phyloP scores from a whole-genome alignment of 495 filamentous ascomycete species.

The Chlorociboria aeruginascens region DNA sequence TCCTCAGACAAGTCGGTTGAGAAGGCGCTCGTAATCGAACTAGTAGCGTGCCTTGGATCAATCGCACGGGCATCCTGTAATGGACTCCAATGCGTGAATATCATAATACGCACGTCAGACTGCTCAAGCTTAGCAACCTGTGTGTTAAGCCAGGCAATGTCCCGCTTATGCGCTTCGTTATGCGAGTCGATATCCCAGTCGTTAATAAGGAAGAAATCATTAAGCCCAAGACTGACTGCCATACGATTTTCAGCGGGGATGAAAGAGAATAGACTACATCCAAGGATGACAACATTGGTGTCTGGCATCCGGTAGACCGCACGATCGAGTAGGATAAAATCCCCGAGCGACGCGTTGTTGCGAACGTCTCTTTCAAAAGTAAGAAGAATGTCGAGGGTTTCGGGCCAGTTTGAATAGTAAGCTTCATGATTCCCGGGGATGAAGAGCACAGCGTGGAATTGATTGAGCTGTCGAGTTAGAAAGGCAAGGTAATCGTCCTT shows the following conservation, averaged over 20 bases:
- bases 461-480: slow-evolving; percentile 30
- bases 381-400: slow-evolving; percentile 15
- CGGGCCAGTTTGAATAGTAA: slow-evolving; percentile 32
- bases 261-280: slow-evolving; percentile 35
- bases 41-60: slow-evolving; percentile 31
- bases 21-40: slow-evolving; percentile 30
- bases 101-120: slow-evolving; percentile 27
- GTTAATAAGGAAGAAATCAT: slow-evolving; percentile 37
- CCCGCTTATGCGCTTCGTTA: slow-evolving; percentile 25
- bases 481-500: slow-evolving; percentile 24
- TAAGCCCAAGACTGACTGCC: slow-evolving; percentile 25
- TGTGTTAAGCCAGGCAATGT: slow-evolving; percentile 38
- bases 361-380: slow-evolving; percentile 16
- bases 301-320: slow-evolving; percentile 27
- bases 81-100: slow-evolving; percentile 42
- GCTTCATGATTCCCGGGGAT: slow-evolving; percentile 47
- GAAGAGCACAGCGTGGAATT: slow-evolving; percentile 39
- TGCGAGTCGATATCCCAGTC: slow-evolving; percentile 38
- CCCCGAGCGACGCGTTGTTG: slow-evolving; percentile 19
- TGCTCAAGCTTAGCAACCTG: slow-evolving; percentile 26
- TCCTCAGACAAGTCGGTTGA: slow-evolving; percentile 33
- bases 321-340: slow-evolving; percentile 35
- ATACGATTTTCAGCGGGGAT: slow-evolving; percentile 20
- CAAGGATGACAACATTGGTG: slow-evolving; percentile 28
- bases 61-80: slow-evolving; percentile 22